Evolutionary conservation across 208 protist species (phyloP).

Genomic region (Vickermania ingenoplastis): DNA sequence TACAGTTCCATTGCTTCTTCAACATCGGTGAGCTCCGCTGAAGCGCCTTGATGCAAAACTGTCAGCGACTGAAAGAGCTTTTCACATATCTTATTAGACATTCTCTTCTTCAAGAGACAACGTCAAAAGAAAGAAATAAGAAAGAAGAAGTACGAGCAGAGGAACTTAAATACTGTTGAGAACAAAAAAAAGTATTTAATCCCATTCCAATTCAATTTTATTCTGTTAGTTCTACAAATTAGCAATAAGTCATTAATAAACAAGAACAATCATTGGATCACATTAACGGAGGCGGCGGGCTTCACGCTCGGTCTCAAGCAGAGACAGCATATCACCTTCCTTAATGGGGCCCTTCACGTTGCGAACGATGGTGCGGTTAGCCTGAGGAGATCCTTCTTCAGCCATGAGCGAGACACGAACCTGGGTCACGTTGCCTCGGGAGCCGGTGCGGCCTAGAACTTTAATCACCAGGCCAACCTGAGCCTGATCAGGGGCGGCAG

Average conservation of each 20-base stretch:
- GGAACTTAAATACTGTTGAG: slow-evolving; percentile 10
- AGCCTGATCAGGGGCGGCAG: slow-evolving; percentile 60
- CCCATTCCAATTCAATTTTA: no score
- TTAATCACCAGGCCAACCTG: slow-evolving; percentile 96
- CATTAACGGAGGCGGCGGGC: slow-evolving; percentile 98
- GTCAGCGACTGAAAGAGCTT: slow-evolving; percentile 53
- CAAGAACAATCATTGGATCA: no score
- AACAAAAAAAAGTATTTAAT: slow-evolving; percentile 16
- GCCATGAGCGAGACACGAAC: slow-evolving; percentile 94
- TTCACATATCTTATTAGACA: slow-evolving; percentile 23
- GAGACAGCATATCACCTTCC: slow-evolving; percentile 97
- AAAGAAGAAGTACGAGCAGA: slow-evolving; percentile 5
- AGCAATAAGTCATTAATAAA: no score
- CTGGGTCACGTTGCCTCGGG: slow-evolving; percentile 99
- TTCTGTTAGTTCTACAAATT: no score
- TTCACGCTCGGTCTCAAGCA: slow-evolving; percentile 99
- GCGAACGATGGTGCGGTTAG: slow-evolving; percentile 95
- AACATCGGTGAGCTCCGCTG: slow-evolving; percentile 42
- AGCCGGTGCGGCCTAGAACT: slow-evolving; percentile 98
- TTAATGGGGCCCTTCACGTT: slow-evolving; percentile 99
- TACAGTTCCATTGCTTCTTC: slow-evolving; percentile 68
- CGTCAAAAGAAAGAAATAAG: slow-evolving; percentile 9
- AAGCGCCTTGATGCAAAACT: slow-evolving; percentile 61
- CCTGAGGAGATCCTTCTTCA: slow-evolving; percentile 76
- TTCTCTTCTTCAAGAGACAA: slow-evolving; percentile 4